A percentile compares a stretch with the other conserved stretches of the same genome.
phyloP scores from a whole-genome alignment of 2,329 filamentous ascomycete genomes.

The Phaeoacremonium minimum region DNA sequence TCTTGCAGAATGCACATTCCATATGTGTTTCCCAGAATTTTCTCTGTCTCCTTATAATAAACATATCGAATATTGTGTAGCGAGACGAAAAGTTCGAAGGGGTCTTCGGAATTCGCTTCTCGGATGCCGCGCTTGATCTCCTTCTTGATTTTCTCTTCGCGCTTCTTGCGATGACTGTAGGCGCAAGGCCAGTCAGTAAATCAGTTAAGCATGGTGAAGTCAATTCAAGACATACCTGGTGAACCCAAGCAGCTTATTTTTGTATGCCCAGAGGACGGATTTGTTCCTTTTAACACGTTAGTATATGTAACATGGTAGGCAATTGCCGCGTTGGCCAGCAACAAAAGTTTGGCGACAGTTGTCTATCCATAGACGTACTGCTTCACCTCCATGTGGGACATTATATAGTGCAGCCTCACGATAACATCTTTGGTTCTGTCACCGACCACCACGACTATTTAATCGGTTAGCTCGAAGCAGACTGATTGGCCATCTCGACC shows the following conservation, averaged over 20 bases:
- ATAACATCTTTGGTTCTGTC: conserved; percentile 95
- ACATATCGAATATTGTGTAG: conserved; percentile 97
- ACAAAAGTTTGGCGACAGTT: no score
- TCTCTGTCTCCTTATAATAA: conserved; percentile 99
- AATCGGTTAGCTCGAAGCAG: no score
- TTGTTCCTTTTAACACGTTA: no score
- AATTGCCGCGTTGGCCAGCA: no score
- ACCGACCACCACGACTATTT: no score
- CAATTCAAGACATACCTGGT: no score
- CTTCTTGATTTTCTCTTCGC: conserved; percentile 96
- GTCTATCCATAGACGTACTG: no score
- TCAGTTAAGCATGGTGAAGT: no score
- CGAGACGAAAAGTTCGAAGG: conserved; percentile 95
- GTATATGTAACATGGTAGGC: no score
- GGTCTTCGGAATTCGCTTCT: conserved; percentile 87
- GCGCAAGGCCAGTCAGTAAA: conserved; percentile 10
- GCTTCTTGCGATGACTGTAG: conserved; percentile 96
- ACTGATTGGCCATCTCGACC: conserved; percentile 47
- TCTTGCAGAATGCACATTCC: conserved; percentile 98
- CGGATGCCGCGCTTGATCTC: conserved; percentile 93
- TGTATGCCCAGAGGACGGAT: conserved; percentile 96
- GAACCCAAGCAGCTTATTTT: conserved; percentile 93
- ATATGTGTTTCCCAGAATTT: conserved; percentile 96
- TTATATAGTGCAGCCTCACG: conserved; percentile 87
- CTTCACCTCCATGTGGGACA: conserved; percentile 84